phyloP scores from a whole-genome alignment of 2,329 filamentous ascomycete species.

The Orbilia quercus region DNA sequence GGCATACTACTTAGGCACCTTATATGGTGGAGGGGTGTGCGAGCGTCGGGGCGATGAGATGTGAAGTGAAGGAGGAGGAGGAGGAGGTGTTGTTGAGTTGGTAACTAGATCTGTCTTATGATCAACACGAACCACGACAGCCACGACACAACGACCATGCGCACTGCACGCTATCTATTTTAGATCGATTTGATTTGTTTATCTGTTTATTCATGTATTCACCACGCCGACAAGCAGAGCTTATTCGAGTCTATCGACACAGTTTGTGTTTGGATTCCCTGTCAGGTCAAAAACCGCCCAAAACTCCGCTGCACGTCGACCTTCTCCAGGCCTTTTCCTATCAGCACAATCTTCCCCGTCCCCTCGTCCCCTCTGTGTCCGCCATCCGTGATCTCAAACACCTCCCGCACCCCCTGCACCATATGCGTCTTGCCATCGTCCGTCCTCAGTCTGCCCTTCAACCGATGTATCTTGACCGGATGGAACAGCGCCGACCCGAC shows the following conservation, averaged over 20 bases:
- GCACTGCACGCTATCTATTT: too few relatives aligned
- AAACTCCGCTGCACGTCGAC: slow-evolving; percentile 68
- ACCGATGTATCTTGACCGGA: slow-evolving; percentile 79
- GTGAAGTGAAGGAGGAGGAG: slow-evolving; percentile 6
- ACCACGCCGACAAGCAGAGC: too few relatives aligned
- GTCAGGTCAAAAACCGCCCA: slow-evolving; percentile 57
- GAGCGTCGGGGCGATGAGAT: slow-evolving; percentile 31
- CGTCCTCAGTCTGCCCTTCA: slow-evolving; percentile 82
- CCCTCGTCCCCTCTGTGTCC: slow-evolving; percentile 55
- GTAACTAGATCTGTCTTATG: too few relatives aligned
- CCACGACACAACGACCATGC: too few relatives aligned
- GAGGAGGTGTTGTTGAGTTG: too few relatives aligned
- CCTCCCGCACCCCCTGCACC: slow-evolving; percentile 88
- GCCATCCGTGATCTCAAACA: slow-evolving; percentile 87
- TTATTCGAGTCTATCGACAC: too few relatives aligned
- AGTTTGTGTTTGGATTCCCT: neutral
- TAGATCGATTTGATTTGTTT: too few relatives aligned
- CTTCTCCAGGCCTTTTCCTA: slow-evolving; percentile 70
- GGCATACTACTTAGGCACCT: too few relatives aligned
- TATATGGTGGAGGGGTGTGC: neutral
- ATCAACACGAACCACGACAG: too few relatives aligned
- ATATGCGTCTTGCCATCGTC: slow-evolving; percentile 75
- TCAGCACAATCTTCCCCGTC: slow-evolving; percentile 72
- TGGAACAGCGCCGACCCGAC: slow-evolving; percentile 61
- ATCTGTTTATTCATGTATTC: too few relatives aligned